Evolutionary conservation across 257 asterid genomes (phyloP).

Genomic region (Fraxinus americana): DNA sequence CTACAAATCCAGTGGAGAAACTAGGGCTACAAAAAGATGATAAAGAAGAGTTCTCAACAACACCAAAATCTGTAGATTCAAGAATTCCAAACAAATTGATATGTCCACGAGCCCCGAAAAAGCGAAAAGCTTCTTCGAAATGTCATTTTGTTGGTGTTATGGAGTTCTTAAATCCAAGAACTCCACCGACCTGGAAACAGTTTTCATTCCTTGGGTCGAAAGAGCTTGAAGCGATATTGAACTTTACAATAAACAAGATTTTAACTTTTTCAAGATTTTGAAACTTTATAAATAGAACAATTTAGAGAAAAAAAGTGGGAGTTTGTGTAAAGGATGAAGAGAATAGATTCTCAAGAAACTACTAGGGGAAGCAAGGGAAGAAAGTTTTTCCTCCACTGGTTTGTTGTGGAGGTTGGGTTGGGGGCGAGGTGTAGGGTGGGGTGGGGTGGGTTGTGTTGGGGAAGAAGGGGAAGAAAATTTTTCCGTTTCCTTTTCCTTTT

Average conservation of each 20-base stretch:
- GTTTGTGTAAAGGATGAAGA: too few species aligned
- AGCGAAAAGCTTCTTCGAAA: conserved; percentile 45
- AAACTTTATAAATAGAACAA: too few species aligned
- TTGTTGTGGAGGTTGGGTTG: too few species aligned
- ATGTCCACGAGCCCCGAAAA: conserved; percentile 53
- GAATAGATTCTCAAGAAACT: too few species aligned
- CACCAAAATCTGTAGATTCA: conserved; percentile 47
- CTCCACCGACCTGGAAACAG: conserved; percentile 43
- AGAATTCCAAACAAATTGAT: conserved; percentile 27
- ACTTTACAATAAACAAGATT: background rate
- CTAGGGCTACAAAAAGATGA: background rate
- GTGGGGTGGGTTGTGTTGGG: too few species aligned
- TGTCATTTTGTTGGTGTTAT: conserved; percentile 25
- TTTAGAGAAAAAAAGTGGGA: too few species aligned
- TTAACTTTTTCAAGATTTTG: background rate
- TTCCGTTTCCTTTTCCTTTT: too few species aligned
- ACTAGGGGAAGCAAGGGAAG: too few species aligned
- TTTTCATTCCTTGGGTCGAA: conserved; percentile 28
- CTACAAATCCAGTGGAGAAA: conserved; percentile 29
- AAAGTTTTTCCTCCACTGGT: too few species aligned
- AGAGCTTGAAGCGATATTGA: conserved; percentile 19
- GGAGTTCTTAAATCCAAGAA: conserved; percentile 39
- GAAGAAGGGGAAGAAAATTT: too few species aligned
- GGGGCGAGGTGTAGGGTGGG: too few species aligned
- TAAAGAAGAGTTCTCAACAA: conserved; percentile 21